Percentiles rank a stretch among this genome's conserved stretches.
These are phyloP conservation scores for Viridothelium virens DNA, from an alignment of 495 filamentous ascomycete species.

Conservation along the genomic window DNA sequence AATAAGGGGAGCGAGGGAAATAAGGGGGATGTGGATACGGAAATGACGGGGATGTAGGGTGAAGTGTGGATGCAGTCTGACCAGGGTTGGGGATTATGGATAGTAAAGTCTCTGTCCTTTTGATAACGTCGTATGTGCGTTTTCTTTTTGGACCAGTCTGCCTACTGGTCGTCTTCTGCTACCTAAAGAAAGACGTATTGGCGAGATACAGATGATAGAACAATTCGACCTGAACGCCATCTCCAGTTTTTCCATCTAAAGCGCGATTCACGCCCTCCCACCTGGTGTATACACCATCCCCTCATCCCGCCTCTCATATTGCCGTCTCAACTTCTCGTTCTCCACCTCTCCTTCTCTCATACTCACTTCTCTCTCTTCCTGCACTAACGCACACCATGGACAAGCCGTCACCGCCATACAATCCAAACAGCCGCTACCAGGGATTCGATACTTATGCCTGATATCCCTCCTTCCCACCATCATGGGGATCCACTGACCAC, in stretches of 20 bases:
- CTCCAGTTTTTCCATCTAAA: no score
- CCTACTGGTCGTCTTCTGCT: not conserved
- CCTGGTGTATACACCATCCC: not conserved
- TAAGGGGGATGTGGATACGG: constrained; percentile 37
- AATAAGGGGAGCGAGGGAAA: constrained; percentile 22
- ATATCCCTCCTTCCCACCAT: constrained; percentile 6
- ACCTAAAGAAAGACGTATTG: no score
- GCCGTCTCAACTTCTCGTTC: not conserved
- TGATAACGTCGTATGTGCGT: not conserved
- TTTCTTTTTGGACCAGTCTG: not conserved
- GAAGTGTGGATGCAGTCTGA: constrained; percentile 37
- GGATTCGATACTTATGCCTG: not conserved
- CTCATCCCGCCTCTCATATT: not conserved
- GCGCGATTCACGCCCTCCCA: not conserved
- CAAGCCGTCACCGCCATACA: not conserved
- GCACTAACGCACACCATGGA: constrained; percentile 1
- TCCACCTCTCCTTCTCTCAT: not conserved
- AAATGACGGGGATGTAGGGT: not conserved
- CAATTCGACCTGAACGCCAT: no score
- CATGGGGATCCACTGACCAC: constrained; percentile 5
- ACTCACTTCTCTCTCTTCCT: not conserved
- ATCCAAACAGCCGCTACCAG: not conserved
- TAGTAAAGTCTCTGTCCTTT: not conserved
- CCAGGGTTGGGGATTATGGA: not conserved
- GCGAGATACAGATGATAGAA: no score